Evolutionary conservation across 2,329 filamentous ascomycete genomes (phyloP).

Genomic region (Colletotrichum sp.): DNA sequence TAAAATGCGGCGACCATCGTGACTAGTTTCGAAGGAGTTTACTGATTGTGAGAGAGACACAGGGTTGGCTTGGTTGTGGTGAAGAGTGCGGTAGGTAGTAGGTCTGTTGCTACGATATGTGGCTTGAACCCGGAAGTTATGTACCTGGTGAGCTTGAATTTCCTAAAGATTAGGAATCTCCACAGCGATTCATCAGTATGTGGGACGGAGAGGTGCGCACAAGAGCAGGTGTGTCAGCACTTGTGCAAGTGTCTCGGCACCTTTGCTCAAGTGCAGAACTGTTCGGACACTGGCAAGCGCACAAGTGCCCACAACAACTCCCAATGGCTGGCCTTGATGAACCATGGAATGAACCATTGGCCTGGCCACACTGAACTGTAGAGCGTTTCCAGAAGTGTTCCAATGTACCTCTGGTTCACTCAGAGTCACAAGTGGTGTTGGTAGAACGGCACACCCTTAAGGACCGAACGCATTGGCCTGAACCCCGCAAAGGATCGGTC

Average conservation of each 20-base stretch:
- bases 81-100: neutral
- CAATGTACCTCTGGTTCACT: neutral
- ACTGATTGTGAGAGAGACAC: neutral
- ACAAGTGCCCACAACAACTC: neutral
- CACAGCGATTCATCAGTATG: neutral
- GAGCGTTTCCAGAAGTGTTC: neutral
- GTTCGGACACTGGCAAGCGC: neutral
- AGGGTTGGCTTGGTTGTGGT: neutral
- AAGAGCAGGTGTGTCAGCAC: neutral
- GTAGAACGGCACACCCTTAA: neutral
- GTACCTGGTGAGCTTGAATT: neutral
- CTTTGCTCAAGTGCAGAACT: neutral
- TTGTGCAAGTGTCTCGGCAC: neutral
- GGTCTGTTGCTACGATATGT: neutral
- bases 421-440: neutral
- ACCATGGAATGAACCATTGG: neutral
- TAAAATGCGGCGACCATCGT: neutral
- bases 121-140: neutral
- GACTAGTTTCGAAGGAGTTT: neutral
- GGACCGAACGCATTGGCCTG: neutral
- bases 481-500: neutral
- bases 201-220: neutral
- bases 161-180: neutral
- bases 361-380: neutral
- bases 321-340: neutral